Conservation (phyloP, 1,139 yeast genomes). For the Geotrichum citri-aurantii region DNA sequence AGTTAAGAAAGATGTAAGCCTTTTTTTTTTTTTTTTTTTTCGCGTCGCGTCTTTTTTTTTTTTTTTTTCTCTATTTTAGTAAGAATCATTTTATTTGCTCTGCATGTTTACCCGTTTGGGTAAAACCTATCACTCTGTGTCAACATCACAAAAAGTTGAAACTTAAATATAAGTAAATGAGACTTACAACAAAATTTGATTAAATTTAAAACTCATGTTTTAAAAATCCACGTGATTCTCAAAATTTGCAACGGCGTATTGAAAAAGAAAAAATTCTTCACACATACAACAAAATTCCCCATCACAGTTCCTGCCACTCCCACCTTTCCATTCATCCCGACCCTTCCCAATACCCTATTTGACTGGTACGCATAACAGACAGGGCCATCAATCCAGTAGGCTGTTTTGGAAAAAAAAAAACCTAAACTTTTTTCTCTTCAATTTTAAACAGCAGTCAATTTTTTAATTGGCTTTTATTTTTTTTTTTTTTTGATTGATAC, state of each 20-base stretch:
- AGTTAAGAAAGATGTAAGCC: no score
- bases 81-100: background rate
- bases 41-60: constrained; percentile 3
- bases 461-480: no score
- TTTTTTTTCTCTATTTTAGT: background rate
- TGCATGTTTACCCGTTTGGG: background rate
- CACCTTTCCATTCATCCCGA: background rate
- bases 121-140: background rate
- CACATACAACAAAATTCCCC: background rate
- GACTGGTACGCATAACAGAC: background rate
- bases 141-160: no score
- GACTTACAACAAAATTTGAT: no score
- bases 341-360: background rate
- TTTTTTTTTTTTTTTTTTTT: background rate
- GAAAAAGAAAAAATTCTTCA: background rate
- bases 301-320: background rate
- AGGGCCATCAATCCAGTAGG: background rate
- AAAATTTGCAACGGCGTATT: no score
- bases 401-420: no score
- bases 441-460: no score
- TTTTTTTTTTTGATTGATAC: no score
- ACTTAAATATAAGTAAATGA: no score
- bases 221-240: background rate
- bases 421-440: no score
- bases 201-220: background rate